phyloP scores from a whole-genome alignment of 2,329 filamentous ascomycete genomes.

The Diaporthe citri region DNA sequence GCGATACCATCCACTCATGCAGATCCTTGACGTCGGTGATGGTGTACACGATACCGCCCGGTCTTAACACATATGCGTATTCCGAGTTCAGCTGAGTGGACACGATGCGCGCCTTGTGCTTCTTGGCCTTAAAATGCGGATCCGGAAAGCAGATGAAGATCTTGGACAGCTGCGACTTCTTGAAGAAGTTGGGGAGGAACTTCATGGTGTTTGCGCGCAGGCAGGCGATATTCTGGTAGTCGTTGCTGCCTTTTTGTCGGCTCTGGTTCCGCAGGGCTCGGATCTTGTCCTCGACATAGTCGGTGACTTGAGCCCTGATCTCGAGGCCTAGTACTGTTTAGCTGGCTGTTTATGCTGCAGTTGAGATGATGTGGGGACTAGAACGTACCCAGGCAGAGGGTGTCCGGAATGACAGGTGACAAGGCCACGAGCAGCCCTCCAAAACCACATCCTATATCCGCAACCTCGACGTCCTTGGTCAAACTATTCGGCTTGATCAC shows the following conservation, averaged over 20 bases:
- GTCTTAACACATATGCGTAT: conserved; percentile 88
- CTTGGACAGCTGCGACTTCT: conserved; percentile 82
- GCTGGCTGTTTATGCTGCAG: neutral
- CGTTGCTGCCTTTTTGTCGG: conserved; percentile 52
- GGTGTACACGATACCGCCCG: conserved; percentile 91
- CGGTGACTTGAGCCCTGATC: conserved; percentile 89
- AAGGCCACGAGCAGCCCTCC: conserved; percentile 91
- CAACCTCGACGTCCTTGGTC: conserved; percentile 84
- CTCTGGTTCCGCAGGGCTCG: conserved; percentile 81
- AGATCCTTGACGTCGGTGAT: conserved; percentile 98
- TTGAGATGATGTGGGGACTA: conserved; percentile 4
- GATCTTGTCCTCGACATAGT: conserved; percentile 91
- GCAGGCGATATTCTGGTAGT: conserved; percentile 89
- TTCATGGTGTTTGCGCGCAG: conserved; percentile 98
- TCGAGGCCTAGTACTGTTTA: conserved; percentile 76
- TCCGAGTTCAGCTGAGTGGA: conserved; percentile 89
- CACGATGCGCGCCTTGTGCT: conserved; percentile 97
- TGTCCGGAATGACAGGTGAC: conserved; percentile 83
- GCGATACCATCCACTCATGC: conserved; percentile 91
- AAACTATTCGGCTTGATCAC: conserved; percentile 54
- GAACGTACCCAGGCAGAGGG: conserved; percentile 80
- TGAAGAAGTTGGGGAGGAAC: conserved; percentile 98
- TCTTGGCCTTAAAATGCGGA: conserved; percentile 96
- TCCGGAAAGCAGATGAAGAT: conserved; percentile 99
- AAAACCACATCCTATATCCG: conserved; percentile 97